Evolutionary conservation across 768 basidiomycete species (phyloP).

Genomic region (Rubroboletus pulcherrimus): DNA sequence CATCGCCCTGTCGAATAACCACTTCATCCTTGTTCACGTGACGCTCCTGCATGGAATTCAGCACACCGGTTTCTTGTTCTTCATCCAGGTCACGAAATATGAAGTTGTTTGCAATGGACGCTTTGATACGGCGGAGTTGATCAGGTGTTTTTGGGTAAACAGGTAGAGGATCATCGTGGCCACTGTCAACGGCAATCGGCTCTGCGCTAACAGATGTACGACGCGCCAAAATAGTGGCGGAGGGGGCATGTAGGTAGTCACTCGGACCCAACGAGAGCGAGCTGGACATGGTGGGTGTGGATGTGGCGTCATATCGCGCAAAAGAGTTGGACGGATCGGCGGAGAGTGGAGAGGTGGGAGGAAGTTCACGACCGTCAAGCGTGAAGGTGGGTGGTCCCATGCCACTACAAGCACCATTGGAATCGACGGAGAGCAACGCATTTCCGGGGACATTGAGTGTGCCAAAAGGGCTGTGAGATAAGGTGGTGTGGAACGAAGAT

Average conservation of each 20-base stretch:
- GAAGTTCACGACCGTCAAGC: conserved; percentile 54
- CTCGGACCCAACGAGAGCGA: conserved; percentile 41
- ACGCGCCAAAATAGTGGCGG: conserved; percentile 79
- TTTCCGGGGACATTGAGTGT: conserved; percentile 80
- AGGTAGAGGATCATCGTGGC: conserved; percentile 63
- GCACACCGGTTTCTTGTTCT: conserved; percentile 88
- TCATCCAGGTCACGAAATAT: conserved; percentile 96
- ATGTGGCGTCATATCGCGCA: conserved; percentile 45
- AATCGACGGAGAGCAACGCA: conserved; percentile 58
- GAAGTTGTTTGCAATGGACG: conserved; percentile 84
- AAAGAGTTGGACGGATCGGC: conserved; percentile 44
- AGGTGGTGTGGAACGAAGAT: conserved; percentile 48
- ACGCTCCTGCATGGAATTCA: conserved; percentile 94
- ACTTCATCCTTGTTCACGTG: conserved; percentile 68
- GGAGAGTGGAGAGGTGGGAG: conserved; percentile 59
- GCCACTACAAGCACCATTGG: conserved; percentile 25
- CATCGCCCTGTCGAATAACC: conserved; percentile 96
- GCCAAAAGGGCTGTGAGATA: conserved; percentile 69
- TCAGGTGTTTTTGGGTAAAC: conserved; percentile 74
- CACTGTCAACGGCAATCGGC: conserved; percentile 81
- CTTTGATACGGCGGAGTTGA: conserved; percentile 84
- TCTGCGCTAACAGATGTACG: conserved; percentile 96
- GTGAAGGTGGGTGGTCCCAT: conserved; percentile 53
- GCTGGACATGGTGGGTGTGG: conserved; percentile 43
- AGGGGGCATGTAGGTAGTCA: conserved; percentile 71